Conservation (phyloP, 305 asterid genomes). For the Lippia alba region DNA sequence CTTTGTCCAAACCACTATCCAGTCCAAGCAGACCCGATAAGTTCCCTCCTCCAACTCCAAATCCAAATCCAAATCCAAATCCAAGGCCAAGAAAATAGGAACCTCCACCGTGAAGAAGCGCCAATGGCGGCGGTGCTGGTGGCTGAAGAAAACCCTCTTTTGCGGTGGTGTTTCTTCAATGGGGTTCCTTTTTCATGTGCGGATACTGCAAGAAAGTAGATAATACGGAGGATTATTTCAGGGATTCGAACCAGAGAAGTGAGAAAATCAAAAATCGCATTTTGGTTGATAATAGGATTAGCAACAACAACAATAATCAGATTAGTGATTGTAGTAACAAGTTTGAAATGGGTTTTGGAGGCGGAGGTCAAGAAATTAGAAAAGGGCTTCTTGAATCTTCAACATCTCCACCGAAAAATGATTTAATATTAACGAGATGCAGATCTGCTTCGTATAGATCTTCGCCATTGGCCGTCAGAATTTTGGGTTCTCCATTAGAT, state of each 20-base stretch:
- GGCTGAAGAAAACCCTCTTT: conserved; percentile 37
- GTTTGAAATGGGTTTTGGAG: too few species aligned
- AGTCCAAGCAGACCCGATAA: conserved; percentile 79
- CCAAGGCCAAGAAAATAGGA: conserved; percentile 28
- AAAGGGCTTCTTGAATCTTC: conserved; percentile 37
- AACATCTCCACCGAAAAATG: conserved; percentile 62
- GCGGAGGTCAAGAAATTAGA: conserved; percentile 29
- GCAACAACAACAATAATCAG: conserved; percentile 12
- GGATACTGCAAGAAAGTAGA: conserved; percentile 58
- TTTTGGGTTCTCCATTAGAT: conserved; percentile 63
- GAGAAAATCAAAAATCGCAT: conserved; percentile 26
- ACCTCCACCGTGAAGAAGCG: conserved; percentile 13
- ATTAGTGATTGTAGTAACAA: conserved; percentile 12
- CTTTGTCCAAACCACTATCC: conserved; percentile 65
- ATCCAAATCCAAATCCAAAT: too few species aligned
- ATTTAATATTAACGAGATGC: conserved; percentile 72
- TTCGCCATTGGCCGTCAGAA: conserved; percentile 68
- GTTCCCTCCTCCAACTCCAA: conserved; percentile 86
- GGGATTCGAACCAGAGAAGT: conserved; percentile 34
- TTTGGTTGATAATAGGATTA: not conserved
- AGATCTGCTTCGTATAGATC: conserved; percentile 97
- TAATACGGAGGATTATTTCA: conserved; percentile 44
- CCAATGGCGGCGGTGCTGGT: conserved; percentile 29
- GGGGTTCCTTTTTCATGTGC: conserved; percentile 48
- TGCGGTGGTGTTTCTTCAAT: conserved; percentile 35